Base-by-base conservation (phyloP, 768 basidiomycete species). In the Chalciporus piperatus region DNA sequence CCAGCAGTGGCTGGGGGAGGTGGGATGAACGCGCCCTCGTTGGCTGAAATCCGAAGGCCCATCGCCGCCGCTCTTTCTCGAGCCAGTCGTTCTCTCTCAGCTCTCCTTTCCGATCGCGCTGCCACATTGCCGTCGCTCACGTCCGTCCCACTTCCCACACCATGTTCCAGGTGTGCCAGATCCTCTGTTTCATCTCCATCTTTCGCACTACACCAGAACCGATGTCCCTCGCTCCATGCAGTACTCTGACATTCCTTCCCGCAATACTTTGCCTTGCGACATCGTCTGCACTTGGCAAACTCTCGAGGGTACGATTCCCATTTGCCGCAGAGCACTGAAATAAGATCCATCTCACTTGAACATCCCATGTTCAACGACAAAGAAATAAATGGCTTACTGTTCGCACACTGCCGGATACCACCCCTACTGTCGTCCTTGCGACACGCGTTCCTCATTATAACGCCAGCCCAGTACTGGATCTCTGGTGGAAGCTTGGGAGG, bases 361-460 rank as follows among this genome's bases (percentile, higher is more conserved):
- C 47, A 17, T 33, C 28, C 22, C 20, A 46, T 45, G 23, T 20
- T 13, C n/a, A 22, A 45, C 7, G 27, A 27, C 23, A 32, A 27
- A 45, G n/a, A 43, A 13, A 17, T 1, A 16, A 49, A 14, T 20
- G 79, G 27, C 86, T 68, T 57, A 90, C 88, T 98, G 66, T 97
- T 97, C 1, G 97, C 97, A 75, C 97, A 99, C 69, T 98, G 97
- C 50, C 97, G 72, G 55, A 98, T 94, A 11, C 97, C 97, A 47
- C 94, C 94, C 32, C 86, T 74, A 44, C 78, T 83, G 56, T 98
- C 96, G 60, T 98, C 97, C 74, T 99, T 98, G 66, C 96, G 76
- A 72, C 97, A 99, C 12, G 97, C 97, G 68, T 99, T 99, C 47
- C 97, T 81, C 97, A 98, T 99, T 63, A 98, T 97, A n/a, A 98